phyloP scores from a whole-genome alignment of 1,139 yeast species.

The Saccharomycopsis hybrid region DNA sequence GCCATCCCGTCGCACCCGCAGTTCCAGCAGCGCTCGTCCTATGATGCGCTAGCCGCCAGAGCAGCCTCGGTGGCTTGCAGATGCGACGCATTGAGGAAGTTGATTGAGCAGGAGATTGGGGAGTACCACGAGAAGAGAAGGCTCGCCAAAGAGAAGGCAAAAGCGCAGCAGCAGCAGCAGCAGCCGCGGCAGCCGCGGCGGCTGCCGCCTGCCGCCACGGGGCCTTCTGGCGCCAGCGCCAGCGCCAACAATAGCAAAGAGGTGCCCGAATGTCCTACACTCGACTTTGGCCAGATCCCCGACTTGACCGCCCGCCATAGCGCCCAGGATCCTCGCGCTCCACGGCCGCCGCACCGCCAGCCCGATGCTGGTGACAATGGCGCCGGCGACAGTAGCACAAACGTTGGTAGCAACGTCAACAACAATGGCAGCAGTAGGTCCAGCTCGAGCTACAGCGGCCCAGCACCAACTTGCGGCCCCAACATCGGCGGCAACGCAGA shows the following conservation, averaged over 20 bases:
- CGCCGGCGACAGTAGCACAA: background rate
- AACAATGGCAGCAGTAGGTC: background rate
- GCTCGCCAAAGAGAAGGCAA: background rate
- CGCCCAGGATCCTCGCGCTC: too few relatives aligned
- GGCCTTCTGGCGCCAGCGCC: background rate
- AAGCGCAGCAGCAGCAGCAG: too few relatives aligned
- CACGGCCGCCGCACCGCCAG: too few relatives aligned
- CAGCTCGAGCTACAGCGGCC: background rate
- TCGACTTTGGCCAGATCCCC: background rate
- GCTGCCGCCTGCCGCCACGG: slow-evolving; percentile 3
- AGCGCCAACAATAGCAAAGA: background rate
- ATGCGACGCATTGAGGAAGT: slow-evolving; percentile 3
- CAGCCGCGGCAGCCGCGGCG: background rate
- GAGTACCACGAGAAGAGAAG: slow-evolving; percentile 5
- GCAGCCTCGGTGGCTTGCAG: background rate
- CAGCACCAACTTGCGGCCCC: too few relatives aligned
- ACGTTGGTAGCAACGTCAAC: too few relatives aligned
- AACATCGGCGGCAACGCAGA: too few relatives aligned
- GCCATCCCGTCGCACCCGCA: slow-evolving; percentile 18
- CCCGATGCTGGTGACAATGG: too few relatives aligned
- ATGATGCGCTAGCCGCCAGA: slow-evolving; percentile 4
- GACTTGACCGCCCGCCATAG: too few relatives aligned
- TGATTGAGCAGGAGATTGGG: slow-evolving; percentile 16
- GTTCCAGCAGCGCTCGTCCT: slow-evolving; percentile 14
- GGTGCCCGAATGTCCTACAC: background rate